These are phyloP conservation scores for Dioscorea zingiberensis DNA, from an alignment of 106 monocot genomes.

Conservation along the genomic window DNA sequence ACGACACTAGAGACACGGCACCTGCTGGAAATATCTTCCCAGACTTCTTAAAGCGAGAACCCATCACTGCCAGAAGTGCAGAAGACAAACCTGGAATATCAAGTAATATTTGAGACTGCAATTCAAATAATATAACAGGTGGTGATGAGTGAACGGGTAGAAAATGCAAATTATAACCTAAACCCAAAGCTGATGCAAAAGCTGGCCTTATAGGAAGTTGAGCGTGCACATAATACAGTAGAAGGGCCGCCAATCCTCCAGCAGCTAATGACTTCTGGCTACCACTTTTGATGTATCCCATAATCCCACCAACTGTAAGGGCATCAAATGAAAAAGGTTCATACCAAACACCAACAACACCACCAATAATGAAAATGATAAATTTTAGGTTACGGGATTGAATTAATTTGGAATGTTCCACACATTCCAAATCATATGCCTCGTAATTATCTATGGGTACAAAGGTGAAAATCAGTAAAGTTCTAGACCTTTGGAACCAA, in stretches of 20 bases:
- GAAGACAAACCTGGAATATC: slow-evolving; percentile 61
- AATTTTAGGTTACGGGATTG: background rate
- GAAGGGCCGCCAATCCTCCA: slow-evolving; percentile 65
- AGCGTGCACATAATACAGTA: slow-evolving; percentile 72
- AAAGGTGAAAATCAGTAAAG: background rate
- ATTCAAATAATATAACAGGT: background rate
- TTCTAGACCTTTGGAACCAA: background rate
- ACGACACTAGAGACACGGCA: slow-evolving; percentile 67
- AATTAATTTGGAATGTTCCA: background rate
- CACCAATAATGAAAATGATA: background rate
- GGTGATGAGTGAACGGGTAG: no score
- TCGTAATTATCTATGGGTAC: background rate
- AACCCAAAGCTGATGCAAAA: slow-evolving; percentile 81
- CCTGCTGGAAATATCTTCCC: slow-evolving; percentile 93
- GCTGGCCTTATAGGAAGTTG: slow-evolving; percentile 73
- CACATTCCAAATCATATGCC: background rate
- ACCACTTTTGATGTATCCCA: slow-evolving; percentile 85
- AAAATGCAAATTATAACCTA: slow-evolving; percentile 31
- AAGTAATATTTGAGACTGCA: background rate
- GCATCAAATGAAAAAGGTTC: background rate
- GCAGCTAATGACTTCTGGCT: slow-evolving; percentile 84
- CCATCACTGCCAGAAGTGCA: slow-evolving; percentile 87
- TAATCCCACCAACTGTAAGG: slow-evolving; percentile 72
- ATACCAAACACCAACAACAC: background rate
- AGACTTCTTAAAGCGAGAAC: slow-evolving; percentile 87